Evolutionary conservation across 148 eudicot genomes (phyloP), one percentile per base, ranked within the genome.

Genomic region (Vaccinium corymbosum): DNA sequence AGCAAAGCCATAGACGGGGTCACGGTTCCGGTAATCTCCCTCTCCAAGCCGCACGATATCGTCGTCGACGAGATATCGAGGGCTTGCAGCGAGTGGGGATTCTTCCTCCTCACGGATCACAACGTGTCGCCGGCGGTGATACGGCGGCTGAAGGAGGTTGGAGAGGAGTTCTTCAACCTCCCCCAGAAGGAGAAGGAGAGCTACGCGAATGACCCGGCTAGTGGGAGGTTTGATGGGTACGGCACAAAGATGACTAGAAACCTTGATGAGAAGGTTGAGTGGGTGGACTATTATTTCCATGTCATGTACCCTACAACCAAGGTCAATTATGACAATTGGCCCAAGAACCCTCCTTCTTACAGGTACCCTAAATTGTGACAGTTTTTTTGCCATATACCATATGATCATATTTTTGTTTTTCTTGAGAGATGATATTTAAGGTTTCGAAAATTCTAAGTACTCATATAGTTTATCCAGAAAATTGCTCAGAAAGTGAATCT

Each of bases 201-300:
- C 78, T 79, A 85, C 50, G 89, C 92, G 2, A 90, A 90, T 80
- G 88, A 88, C 73, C 92, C 88, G 38, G 57, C 84, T 2, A 85
- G 71, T 32, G 88, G 86, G 7, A 72, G 78, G 6, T 82, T 87
- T 71, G 92, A 88, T 82, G 92, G 92, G 4, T 90, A 90, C 49
- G 92, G 92, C 0, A 88, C 90, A 2, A 90, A 82, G 85, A 62
- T 90, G 90, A 75, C 85, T 3, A 88, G 82, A 66, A 85, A 88
- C 51, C 55, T 70, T 17, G 90, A 87, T 1, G 86, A 85, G 70
- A 88, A 88, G 78, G 52, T 87, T 55, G 92, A 90, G 82, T 88
- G 92, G 92, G 22, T 90, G 61, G 90, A 90, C 81, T 88, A 90
- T 80, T 90, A 53, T 66, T 88, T 90, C 20, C 90, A 90, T 48